These are phyloP conservation scores for Astrothelium subdiscretum DNA, from an alignment of 495 filamentous ascomycete species.

Conservation along the genomic window DNA sequence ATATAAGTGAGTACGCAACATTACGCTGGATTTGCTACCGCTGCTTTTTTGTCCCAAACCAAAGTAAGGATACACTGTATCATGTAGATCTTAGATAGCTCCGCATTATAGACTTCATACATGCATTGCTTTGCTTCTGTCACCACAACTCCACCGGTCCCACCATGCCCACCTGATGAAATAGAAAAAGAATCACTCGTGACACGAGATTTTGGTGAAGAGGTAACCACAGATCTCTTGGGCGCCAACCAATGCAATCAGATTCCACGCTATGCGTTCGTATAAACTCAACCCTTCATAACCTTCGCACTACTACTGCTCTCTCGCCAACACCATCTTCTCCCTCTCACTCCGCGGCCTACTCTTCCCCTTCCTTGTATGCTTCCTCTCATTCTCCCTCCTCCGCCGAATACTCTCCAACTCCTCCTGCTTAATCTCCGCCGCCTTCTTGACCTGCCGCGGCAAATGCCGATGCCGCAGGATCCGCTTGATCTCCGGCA, in stretches of 20 bases:
- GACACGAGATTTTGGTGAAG: no score
- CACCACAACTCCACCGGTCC: neutral
- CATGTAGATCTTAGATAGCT: slow-evolving; percentile 1
- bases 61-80: neutral
- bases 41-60: neutral
- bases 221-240: no score
- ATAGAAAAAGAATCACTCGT: no score
- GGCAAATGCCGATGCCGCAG: slow-evolving; percentile 83
- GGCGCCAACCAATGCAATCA: neutral
- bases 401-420: slow-evolving; percentile 73
- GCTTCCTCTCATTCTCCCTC: slow-evolving; percentile 88
- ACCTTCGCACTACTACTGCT: slow-evolving; percentile 41
- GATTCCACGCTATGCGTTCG: neutral
- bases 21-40: neutral
- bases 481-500: slow-evolving; percentile 92
- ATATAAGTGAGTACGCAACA: no score
- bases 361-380: slow-evolving; percentile 65
- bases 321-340: slow-evolving; percentile 74
- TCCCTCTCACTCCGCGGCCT: slow-evolving; percentile 75
- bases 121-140: neutral
- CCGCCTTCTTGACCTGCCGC: slow-evolving; percentile 92
- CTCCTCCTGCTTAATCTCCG: slow-evolving; percentile 91
- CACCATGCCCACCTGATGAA: neutral
- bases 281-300: neutral
- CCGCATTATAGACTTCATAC: slow-evolving; percentile 1